Base-by-base conservation (phyloP, 805 yeast genomes). In the Wickerhamomyces canadensis region DNA sequence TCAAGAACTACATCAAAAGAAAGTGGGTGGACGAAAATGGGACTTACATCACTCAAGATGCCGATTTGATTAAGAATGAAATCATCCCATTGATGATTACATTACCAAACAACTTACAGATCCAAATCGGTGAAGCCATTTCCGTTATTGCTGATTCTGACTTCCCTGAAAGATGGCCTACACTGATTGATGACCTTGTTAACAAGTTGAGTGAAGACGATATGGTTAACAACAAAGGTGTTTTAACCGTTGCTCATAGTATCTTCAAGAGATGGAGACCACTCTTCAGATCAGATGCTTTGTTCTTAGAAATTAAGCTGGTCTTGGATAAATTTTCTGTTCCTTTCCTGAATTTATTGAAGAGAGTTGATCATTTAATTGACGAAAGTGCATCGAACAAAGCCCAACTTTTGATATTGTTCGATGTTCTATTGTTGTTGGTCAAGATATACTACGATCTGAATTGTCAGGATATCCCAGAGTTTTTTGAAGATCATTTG, bases 191-290 rank as follows among this genome's bases (percentile, higher is more conserved):
- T 48, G 83, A 81, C 38, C 68, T 93, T 43, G 85, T 88, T 0
- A 52, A 68, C 2, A 80, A 79, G 53, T 67, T 93, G 33, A 73
- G 81, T 3, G 52, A 60, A 4, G 72, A 70, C n/a, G 87, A 86
- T 53, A 76, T 84, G 70, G 67, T 70, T 12, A 72, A 78, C 36
- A 87, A 88, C 58, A 84, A 80, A 49, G 95, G 96, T 37, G 89
- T 94, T 5, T 65, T 94, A 39, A 73, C 78, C 9, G 98, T 94
- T 16, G 94, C 97, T 5, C 98, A 93, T 59, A 85, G 96, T 1
- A 91, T 93, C 43, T 94, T 91, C 66, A 87, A 84, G 59, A 79
- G 95, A 62, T 93, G 99, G 99, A 75, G 98, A 54, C 96, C 97
- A 1, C 67, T 91, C 38, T 87, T 86, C 57, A 74, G 96, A 50